phyloP scores from a whole-genome alignment of 2,329 filamentous ascomycete genomes.

The Aspergillus ibericus region DNA sequence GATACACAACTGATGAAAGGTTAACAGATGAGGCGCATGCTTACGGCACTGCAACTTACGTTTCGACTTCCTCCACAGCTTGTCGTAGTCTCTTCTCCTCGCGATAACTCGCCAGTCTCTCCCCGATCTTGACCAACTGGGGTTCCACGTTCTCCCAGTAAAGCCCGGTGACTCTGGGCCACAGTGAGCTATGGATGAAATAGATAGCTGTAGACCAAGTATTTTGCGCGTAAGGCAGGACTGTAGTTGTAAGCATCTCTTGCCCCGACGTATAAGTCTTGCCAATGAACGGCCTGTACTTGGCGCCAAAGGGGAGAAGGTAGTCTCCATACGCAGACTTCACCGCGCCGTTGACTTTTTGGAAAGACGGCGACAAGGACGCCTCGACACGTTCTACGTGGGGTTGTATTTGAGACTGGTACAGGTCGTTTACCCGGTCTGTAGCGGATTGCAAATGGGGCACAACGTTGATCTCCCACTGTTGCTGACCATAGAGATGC shows the following conservation, averaged over 20 bases:
- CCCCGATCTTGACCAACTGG: slow-evolving; percentile 86
- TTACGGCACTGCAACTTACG: slow-evolving; percentile 27
- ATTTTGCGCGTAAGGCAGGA: slow-evolving; percentile 70
- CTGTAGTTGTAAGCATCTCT: slow-evolving; percentile 66
- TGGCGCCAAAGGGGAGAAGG: slow-evolving; percentile 72
- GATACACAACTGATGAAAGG: slow-evolving; percentile 12
- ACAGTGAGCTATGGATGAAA: slow-evolving; percentile 74
- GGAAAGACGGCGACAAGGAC: slow-evolving; percentile 70
- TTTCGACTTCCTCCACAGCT: slow-evolving; percentile 56
- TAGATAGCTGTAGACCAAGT: slow-evolving; percentile 67
- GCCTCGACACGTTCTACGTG: slow-evolving; percentile 65
- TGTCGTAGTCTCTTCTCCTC: slow-evolving; percentile 63
- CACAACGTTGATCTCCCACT: slow-evolving; percentile 77
- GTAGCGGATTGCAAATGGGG: slow-evolving; percentile 71
- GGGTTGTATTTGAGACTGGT: slow-evolving; percentile 70
- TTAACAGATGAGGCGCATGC: background rate
- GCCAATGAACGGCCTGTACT: slow-evolving; percentile 70
- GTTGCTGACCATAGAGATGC: slow-evolving; percentile 63
- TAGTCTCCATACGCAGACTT: slow-evolving; percentile 46
- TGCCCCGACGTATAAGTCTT: slow-evolving; percentile 68
- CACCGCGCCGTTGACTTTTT: slow-evolving; percentile 64
- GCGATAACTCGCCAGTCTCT: slow-evolving; percentile 70
- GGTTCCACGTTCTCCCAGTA: slow-evolving; percentile 94
- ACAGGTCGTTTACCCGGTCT: slow-evolving; percentile 61
- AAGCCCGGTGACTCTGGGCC: slow-evolving; percentile 75